Evolutionary conservation across 2,329 filamentous ascomycete species (phyloP), one percentile per base, ranked within the genome.

Genomic region (Trichoderma simmonsii): DNA sequence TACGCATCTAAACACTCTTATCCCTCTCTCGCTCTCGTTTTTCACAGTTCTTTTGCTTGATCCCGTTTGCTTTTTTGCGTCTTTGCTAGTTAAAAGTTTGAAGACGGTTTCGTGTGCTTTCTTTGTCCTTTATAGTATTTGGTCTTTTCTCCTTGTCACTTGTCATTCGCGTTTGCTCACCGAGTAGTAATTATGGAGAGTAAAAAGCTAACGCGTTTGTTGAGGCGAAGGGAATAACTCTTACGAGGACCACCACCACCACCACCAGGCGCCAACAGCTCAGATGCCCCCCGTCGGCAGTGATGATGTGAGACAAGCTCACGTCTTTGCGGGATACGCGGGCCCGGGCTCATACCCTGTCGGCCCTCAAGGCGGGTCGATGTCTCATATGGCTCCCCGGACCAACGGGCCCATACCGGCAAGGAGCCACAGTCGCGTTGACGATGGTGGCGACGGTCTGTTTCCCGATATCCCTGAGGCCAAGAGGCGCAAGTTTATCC

Each of bases 401-500:
- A 77, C 79, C 73, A 69, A 26, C 34, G 77, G 78, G 71, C 81
- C 77, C 74, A 82, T 82, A 73, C 80, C 79, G 71, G 81, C 78
- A 61, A 81, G 79, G 70, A 80, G 77, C 76, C 78, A 80, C 71
- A 79, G 78, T 73, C 79, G 78, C 72, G 85, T 86, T 73, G 86
- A 91, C 73, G 84, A 91, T 67, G 87, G 89, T 73, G 84, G 91
- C 66, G 88, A 90, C 18, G 90, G 90, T 63, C 88, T 98, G 59
- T 98, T 98, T 81, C 93, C 94, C 63, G 92, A 96, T 75, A 88
- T 97, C 67, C 94, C 95, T 1, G 94, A 96, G 78, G 91, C 92
- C 67, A 97, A 97, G 84, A 93, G 94, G 78, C 92, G 95, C 79
- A 98, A 98, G 82, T 98, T 98, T 82, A 97, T 98, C 76, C 89